phyloP scores from a whole-genome alignment of 225 moss, liverwort and hornwort genomes.

The Takakia lepidozioides region DNA sequence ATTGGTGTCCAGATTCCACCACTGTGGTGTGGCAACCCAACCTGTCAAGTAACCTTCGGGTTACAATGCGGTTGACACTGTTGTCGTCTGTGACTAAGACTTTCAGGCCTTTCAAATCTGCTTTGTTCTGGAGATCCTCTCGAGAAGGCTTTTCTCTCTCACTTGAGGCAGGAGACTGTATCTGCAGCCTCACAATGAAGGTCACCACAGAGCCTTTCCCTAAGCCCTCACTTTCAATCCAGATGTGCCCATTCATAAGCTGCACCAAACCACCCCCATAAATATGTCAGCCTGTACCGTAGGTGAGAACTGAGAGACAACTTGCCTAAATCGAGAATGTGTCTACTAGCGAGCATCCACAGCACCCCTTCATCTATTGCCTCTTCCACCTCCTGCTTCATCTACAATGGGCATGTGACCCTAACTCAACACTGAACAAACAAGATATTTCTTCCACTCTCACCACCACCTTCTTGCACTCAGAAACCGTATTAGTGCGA shows the following conservation, averaged over 20 bases:
- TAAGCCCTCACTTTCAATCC: constrained; percentile 56
- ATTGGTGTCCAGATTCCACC: constrained; percentile 54
- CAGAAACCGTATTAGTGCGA: too few species aligned
- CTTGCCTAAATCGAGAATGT: too few species aligned
- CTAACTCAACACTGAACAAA: too few species aligned
- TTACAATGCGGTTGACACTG: constrained; percentile 64
- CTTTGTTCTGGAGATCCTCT: constrained; percentile 34
- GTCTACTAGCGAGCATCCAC: too few species aligned
- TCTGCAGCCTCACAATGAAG: constrained; percentile 49
- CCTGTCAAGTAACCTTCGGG: constrained; percentile 38
- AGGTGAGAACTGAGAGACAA: too few species aligned
- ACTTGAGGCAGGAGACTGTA: constrained; percentile 28
- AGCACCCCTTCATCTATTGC: too few species aligned
- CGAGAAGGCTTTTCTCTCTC: constrained; percentile 30
- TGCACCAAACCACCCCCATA: constrained; percentile 11
- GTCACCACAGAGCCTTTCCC: constrained; percentile 42
- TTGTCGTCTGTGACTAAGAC: constrained; percentile 64
- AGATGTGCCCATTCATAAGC: constrained; percentile 63
- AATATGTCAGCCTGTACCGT: too few species aligned
- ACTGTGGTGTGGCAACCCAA: constrained; percentile 46
- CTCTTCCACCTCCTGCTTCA: too few species aligned
- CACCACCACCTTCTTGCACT: too few species aligned
- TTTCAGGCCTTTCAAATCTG: constrained; percentile 43
- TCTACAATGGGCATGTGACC: too few species aligned
- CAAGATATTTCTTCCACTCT: too few species aligned